Conservation (phyloP, 2,329 filamentous ascomycete species). For the Colletotrichum karsti region DNA sequence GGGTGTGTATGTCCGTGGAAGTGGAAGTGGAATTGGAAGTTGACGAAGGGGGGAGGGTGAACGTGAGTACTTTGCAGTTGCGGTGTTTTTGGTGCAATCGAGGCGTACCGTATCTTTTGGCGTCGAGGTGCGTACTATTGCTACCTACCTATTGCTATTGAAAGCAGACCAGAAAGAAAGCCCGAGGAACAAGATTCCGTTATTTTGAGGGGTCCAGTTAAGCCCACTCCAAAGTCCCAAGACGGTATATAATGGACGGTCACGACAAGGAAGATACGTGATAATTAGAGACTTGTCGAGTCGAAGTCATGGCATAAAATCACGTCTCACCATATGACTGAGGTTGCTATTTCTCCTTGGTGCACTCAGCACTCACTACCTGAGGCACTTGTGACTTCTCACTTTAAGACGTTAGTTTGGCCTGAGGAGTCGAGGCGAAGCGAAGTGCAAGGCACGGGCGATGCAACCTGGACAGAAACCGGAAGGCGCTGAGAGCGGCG, state of each 20-base stretch:
- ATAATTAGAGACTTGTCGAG: background rate
- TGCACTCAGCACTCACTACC: too few species aligned
- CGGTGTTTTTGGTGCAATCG: background rate
- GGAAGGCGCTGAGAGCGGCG: background rate
- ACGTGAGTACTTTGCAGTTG: background rate
- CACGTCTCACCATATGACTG: background rate
- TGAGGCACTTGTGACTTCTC: background rate
- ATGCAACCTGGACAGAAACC: conserved; percentile 1
- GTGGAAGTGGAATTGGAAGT: conserved; percentile 15
- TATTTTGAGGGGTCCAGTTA: conserved; percentile 1
- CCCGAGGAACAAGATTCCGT: background rate
- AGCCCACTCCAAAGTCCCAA: conserved; percentile 9
- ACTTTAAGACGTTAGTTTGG: background rate
- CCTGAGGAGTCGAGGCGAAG: background rate
- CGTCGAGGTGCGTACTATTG: background rate
- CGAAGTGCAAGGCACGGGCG: background rate
- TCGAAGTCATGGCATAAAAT: background rate
- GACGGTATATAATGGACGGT: background rate
- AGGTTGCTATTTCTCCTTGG: background rate
- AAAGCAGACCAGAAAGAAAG: background rate
- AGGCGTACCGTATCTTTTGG: background rate
- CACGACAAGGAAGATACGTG: background rate
- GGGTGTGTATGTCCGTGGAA: background rate
- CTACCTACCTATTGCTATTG: too few species aligned
- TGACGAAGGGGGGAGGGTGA: background rate